Evolutionary conservation across 257 asterid genomes (phyloP).

Genomic region (Capsicum baccatum): DNA sequence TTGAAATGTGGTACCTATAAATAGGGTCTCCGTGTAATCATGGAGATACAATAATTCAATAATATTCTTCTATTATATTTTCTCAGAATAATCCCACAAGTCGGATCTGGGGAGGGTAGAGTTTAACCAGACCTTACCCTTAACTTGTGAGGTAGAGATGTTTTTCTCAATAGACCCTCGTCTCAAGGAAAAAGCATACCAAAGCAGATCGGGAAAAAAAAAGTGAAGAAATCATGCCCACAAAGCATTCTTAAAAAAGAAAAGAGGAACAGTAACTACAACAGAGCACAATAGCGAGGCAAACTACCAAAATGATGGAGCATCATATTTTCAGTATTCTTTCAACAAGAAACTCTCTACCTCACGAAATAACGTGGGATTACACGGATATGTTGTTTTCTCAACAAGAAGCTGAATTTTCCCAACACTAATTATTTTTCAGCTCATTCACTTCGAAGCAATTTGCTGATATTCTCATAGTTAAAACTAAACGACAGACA

Average conservation of each 20-base stretch:
- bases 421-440: not conserved
- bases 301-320: not conserved
- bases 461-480: not conserved
- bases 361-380: no score
- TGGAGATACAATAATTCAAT: no score
- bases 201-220: not conserved
- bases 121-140: not conserved
- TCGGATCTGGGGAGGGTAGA: not conserved
- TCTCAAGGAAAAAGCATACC: not conserved
- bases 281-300: not conserved
- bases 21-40: no score
- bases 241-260: not conserved
- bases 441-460: slow-evolving; percentile 8
- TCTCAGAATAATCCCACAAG: not conserved
- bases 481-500: not conserved
- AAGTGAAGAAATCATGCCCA: not conserved
- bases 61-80: no score
- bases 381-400: no score
- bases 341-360: not conserved
- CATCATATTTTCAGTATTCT: slow-evolving; percentile 1
- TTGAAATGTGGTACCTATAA: no score
- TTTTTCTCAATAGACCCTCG: not conserved
- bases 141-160: not conserved
- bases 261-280: not conserved
- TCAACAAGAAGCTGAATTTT: no score